These are phyloP conservation scores for Elymus sibiricus DNA, from an alignment of 176 grass and related monocot species.

Conservation along the genomic window DNA sequence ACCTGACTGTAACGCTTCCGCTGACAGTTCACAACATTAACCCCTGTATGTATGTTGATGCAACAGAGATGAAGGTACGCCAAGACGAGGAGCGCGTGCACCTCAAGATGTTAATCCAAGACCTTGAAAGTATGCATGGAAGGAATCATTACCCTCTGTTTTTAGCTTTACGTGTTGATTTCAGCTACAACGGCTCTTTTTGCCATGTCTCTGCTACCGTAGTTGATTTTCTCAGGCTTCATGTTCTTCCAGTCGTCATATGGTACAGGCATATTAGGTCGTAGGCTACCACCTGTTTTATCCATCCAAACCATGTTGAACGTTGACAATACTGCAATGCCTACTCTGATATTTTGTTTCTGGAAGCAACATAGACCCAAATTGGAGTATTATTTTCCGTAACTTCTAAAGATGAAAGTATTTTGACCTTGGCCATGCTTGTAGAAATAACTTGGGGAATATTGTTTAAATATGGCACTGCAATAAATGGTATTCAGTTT, in stretches of 20 bases:
- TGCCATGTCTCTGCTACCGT: neutral
- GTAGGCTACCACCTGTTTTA: neutral
- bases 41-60: neutral
- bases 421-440: neutral
- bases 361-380: no score
- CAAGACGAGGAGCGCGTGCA: slow-evolving; percentile 80
- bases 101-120: slow-evolving; percentile 74
- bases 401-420: neutral
- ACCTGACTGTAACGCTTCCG: neutral
- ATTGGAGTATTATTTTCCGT: no score
- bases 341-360: neutral
- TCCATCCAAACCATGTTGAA: neutral
- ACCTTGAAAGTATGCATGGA: slow-evolving; percentile 92
- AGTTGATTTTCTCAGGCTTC: neutral
- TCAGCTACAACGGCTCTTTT: neutral
- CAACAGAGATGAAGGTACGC: slow-evolving; percentile 64
- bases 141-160: slow-evolving; percentile 14
- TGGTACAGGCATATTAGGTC: neutral
- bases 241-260: neutral
- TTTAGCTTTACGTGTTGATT: no score
- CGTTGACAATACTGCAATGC: no score
- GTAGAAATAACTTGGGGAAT: neutral
- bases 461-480: neutral
- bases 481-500: neutral
- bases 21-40: slow-evolving; percentile 9